Percentiles rank a stretch among this genome's conserved stretches.
Evolutionary conservation across 139 green algal species (phyloP).

Genomic region (Coccomyxa sp.): DNA sequence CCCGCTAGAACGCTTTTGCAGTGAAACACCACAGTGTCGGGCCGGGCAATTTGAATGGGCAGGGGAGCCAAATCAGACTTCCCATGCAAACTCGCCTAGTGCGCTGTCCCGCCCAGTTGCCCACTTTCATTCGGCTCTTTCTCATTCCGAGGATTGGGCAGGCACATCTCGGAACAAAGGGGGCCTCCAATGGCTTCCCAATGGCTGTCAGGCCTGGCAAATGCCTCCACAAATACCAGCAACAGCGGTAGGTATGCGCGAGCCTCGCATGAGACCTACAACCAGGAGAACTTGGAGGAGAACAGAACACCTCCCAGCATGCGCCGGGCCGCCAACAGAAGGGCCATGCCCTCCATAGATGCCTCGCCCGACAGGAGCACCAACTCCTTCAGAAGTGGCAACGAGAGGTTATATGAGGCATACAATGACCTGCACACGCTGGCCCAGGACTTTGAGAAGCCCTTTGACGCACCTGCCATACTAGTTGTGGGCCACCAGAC

Average conservation of each 20-base stretch:
- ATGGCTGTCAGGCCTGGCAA: background rate
- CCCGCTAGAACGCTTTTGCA: no score
- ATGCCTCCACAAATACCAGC: background rate
- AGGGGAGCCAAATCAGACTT: background rate
- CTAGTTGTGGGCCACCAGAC: slow-evolving; percentile 95
- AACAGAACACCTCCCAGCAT: slow-evolving; percentile 38
- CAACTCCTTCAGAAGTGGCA: slow-evolving; percentile 52
- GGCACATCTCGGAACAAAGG: background rate
- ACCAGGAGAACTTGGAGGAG: slow-evolving; percentile 21
- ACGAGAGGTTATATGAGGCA: slow-evolving; percentile 89
- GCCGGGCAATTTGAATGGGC: no score
- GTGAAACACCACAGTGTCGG: no score
- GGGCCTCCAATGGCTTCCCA: background rate
- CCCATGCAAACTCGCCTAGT: background rate
- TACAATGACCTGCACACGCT: slow-evolving; percentile 91
- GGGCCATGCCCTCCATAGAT: slow-evolving; percentile 17
- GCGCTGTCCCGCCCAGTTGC: no score
- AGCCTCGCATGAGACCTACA: slow-evolving; percentile 27
- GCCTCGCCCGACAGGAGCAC: slow-evolving; percentile 40
- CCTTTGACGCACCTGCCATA: slow-evolving; percentile 94
- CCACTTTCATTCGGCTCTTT: no score
- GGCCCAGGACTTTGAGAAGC: slow-evolving; percentile 91
- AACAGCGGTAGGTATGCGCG: slow-evolving; percentile 24
- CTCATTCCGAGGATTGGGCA: no score
- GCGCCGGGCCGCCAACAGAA: slow-evolving; percentile 7